phyloP scores from a whole-genome alignment of 2,329 filamentous ascomycete species.

The Parastagonospora nodorum region DNA sequence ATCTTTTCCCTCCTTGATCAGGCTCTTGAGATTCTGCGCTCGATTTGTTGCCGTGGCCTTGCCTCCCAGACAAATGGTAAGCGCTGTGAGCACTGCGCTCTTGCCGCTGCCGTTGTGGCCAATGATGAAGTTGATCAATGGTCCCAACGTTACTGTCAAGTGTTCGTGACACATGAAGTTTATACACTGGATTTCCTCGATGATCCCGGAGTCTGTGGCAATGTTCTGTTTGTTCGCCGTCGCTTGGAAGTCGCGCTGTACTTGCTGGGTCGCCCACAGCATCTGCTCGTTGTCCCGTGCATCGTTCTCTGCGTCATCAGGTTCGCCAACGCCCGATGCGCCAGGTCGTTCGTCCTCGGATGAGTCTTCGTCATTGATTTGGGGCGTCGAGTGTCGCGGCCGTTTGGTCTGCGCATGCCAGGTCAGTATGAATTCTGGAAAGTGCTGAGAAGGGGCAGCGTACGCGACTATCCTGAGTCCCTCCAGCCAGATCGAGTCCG shows the following conservation, averaged over 20 bases:
- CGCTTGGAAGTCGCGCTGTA: conserved; percentile 29
- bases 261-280: conserved; percentile 36
- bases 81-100: conserved; percentile 89
- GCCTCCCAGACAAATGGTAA: conserved; percentile 92
- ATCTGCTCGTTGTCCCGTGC: conserved; percentile 26
- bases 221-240: conserved; percentile 58
- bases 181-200: conserved; percentile 82
- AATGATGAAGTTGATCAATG: conserved; percentile 96
- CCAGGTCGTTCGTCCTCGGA: conserved; percentile 15
- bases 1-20: conserved; percentile 88
- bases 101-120: conserved; percentile 98
- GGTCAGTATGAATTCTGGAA: conserved; percentile 15
- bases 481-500: conserved; percentile 14
- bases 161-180: conserved; percentile 97
- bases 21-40: conserved; percentile 83
- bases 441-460: conserved; percentile 5
- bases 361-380: conserved; percentile 24
- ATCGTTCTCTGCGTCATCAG: conserved; percentile 18
- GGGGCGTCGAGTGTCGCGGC: conserved; percentile 26
- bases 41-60: conserved; percentile 94
- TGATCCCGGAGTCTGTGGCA: conserved; percentile 81
- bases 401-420: conserved; percentile 39
- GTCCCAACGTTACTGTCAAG: conserved; percentile 82
- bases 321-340: conserved; percentile 12
- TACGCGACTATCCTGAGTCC: conserved; percentile 24